Base-by-base conservation (phyloP, 2,329 filamentous ascomycete species). In the Penicillium sclerotigenum region DNA sequence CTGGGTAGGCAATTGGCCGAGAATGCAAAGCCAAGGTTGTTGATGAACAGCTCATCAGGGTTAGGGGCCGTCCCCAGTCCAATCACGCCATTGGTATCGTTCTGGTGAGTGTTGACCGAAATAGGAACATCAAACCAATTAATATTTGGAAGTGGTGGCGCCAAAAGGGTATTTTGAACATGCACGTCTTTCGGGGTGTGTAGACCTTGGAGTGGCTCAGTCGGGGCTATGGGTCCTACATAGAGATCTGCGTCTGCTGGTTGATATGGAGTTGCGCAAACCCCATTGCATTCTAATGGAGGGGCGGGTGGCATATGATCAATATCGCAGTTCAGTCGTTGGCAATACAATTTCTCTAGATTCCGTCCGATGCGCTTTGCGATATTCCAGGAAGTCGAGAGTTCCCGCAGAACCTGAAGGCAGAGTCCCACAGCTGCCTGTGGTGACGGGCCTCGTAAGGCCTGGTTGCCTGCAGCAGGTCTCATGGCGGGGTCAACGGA, bases 331-430 rank as follows among this genome's bases (percentile, higher is more conserved):
- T 52, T 46, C 3, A 56, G 36, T 34, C 58, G 57, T 31, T 61
- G 47, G 10, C 54, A 41, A 22, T 65, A 65, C 1, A 65, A 22
- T 42, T 59, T 64, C 45, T 65, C 63, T 3, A 65, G 42, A 20
- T 65, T 65, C 1, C 49, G 54, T 9, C 63, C 63, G 11, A 64
- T 65, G 3, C 63, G 63, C 31, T 64, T 64, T 2, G 63, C 61
- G 10, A 63, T 64, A 22, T 65, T 57, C 63, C 61, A 65, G 1
- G 63, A 64, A 3, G 63, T 65, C 5, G 63, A 65, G 2, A 65
- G 46, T 43, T 65, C 63, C 5, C 52, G 50, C 5, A 65, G 40
- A 34, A 64, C 59, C 37, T 65, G 58, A 10, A 64, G 54, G 18
- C 52, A 63, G 3, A 65, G 52, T 7, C 54, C 59, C 0, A 60